Evolutionary conservation across 2,329 filamentous ascomycete species (phyloP).

Genomic region (Botryotinia calthae): DNA sequence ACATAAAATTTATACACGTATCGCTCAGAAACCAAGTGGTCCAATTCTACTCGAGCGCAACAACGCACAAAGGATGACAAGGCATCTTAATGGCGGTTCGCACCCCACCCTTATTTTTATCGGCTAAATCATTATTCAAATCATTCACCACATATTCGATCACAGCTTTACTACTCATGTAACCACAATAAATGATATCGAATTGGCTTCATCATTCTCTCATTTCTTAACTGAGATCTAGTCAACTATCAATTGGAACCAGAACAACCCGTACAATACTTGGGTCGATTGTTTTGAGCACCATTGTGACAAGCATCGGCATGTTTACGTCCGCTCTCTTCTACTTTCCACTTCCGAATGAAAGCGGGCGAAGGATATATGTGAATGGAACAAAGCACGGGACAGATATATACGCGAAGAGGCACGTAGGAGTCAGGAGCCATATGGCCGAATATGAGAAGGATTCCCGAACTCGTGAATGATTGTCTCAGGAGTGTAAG

Average conservation of each 20-base stretch:
- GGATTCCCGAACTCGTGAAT: neutral
- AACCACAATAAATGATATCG: neutral
- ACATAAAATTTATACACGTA: slow-evolving; percentile 17
- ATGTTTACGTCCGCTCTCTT: neutral
- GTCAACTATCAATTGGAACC: neutral
- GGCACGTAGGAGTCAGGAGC: neutral
- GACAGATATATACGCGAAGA: neutral
- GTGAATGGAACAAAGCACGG: neutral
- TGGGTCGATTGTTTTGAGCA: neutral
- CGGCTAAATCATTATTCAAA: slow-evolving; percentile 1
- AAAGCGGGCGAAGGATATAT: neutral
- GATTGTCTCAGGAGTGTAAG: neutral
- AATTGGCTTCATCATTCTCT: neutral
- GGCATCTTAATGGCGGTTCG: neutral
- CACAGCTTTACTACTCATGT: neutral
- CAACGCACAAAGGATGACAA: slow-evolving; percentile 12
- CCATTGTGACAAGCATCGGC: neutral
- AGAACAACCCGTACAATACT: neutral
- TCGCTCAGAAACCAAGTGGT: slow-evolving; percentile 12
- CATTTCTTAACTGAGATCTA: neutral
- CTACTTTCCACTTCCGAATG: neutral
- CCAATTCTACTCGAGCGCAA: slow-evolving; percentile 2
- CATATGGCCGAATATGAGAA: neutral
- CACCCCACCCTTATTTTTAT: slow-evolving; percentile 5
- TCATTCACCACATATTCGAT: neutral